These are phyloP conservation scores for Pichia inconspicua DNA, from an alignment of 1,139 yeast species.

Conservation along the genomic window DNA sequence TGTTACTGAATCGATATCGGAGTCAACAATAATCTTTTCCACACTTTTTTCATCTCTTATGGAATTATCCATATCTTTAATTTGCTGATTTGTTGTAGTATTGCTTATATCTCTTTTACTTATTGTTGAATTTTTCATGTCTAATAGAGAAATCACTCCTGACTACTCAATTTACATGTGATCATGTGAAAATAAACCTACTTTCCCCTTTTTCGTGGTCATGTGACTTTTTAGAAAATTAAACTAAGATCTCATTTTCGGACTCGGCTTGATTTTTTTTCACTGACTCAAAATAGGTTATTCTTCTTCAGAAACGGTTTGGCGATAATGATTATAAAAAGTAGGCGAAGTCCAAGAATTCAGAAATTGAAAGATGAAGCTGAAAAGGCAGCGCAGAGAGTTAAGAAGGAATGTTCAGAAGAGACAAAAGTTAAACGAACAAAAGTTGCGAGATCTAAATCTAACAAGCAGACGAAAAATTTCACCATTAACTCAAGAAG, in stretches of 20 bases:
- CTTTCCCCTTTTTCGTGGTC: not conserved
- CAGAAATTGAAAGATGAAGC: not conserved
- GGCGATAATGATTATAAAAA: not conserved
- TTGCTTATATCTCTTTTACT: not conserved
- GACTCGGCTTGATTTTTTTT: not conserved
- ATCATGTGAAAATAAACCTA: too few species aligned
- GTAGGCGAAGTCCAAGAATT: not conserved
- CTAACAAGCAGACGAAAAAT: not conserved
- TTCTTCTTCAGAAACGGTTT: not conserved
- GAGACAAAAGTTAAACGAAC: not conserved
- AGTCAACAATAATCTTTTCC: not conserved
- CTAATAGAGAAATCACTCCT: too few species aligned
- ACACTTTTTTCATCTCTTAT: not conserved
- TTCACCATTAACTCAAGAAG: not conserved
- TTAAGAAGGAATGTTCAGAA: not conserved
- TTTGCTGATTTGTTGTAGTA: not conserved
- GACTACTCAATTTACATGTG: too few species aligned
- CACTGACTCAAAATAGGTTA: not conserved
- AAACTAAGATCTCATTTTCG: not conserved
- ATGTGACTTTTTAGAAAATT: not conserved
- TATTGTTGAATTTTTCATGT: too few species aligned
- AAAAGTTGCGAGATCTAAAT: not conserved
- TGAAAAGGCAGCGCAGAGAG: conserved; percentile 1
- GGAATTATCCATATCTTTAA: not conserved
- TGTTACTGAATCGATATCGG: not conserved